Conservation (phyloP, 129 eudicot species). For the Lactuca sativa region DNA sequence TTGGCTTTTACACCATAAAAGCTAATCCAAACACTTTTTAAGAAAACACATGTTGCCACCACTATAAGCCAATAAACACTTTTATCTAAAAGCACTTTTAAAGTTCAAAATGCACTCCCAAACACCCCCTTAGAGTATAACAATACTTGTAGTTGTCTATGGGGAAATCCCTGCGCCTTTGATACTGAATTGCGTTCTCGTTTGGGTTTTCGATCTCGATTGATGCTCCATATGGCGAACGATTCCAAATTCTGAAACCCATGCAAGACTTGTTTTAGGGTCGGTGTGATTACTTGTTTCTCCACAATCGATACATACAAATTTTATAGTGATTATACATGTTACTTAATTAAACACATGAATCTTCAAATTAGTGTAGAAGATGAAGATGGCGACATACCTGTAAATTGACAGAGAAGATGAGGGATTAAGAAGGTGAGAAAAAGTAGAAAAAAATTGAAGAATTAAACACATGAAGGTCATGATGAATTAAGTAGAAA, state of each 20-base stretch:
- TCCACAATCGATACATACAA: conserved; percentile 94
- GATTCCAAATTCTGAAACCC: conserved; percentile 72
- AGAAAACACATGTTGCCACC: no score
- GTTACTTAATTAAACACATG: not conserved
- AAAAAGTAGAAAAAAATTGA: conserved; percentile 32
- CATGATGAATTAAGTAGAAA: conserved; percentile 26
- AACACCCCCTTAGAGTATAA: conserved; percentile 39
- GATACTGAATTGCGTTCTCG: conserved; percentile 49
- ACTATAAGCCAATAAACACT: no score
- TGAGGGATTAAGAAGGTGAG: conserved; percentile 45
- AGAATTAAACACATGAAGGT: conserved; percentile 52
- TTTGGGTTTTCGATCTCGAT: conserved; percentile 44
- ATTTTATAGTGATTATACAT: conserved; percentile 56
- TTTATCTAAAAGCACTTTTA: no score
- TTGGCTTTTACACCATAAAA: no score
- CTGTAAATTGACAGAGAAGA: conserved; percentile 74
- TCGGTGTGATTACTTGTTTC: conserved; percentile 72
- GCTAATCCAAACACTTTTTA: no score
- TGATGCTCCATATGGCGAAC: conserved; percentile 51
- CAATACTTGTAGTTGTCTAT: conserved; percentile 77
- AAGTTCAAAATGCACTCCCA: no score
- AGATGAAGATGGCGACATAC: conserved; percentile 42
- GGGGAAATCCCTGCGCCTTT: conserved; percentile 67
- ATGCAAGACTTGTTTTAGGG: conserved; percentile 54
- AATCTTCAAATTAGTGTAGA: conserved; percentile 21